Conservation (phyloP, 1,284 basidiomycete species). For the Moesziomyces sp. region DNA sequence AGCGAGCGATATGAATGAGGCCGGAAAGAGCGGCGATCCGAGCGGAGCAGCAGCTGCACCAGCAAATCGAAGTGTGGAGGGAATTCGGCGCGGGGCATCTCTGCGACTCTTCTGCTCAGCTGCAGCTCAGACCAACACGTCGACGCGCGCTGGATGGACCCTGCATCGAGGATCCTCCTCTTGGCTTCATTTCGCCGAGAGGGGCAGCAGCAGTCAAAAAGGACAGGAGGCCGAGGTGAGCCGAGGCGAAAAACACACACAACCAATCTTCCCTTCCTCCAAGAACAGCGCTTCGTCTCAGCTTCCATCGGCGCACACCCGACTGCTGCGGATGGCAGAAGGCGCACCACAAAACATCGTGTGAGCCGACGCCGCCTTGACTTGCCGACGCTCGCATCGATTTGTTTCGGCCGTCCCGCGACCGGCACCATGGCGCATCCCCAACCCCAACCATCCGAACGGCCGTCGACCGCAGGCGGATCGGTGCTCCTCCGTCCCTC, state of each 20-base stretch:
- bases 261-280: no score
- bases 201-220: not conserved
- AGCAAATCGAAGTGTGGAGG: not conserved
- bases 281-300: no score
- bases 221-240: not conserved
- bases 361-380: no score
- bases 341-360: no score
- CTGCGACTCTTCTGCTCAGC: not conserved
- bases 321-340: no score
- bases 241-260: not conserved
- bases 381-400: no score
- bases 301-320: no score
- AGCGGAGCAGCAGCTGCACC: no score
- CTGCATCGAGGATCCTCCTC: not conserved
- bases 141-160: not conserved
- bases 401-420: not conserved
- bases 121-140: not conserved
- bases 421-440: not conserved
- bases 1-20: not conserved
- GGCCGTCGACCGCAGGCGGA: slow-evolving; percentile 7
- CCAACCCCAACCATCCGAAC: not conserved
- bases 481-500: slow-evolving; percentile 27
- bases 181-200: not conserved
- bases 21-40: no score
- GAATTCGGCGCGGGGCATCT: not conserved